Conservation (phyloP, 345 rosid genomes). For the Populus nigra region DNA sequence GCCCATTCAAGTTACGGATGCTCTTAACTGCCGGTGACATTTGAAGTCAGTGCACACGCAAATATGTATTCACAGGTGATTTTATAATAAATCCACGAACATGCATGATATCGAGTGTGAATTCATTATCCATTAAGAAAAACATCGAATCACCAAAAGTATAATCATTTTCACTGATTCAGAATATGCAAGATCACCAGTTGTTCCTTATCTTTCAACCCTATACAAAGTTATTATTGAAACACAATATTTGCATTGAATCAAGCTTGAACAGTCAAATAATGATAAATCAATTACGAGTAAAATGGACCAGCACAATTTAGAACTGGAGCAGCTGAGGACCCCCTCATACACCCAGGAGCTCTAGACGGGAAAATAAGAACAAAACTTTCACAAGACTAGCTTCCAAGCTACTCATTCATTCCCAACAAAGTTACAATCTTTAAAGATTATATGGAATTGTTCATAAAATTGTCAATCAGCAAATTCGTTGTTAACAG, state of each 20-base stretch:
- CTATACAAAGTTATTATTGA: neutral
- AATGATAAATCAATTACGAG: neutral
- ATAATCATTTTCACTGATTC: neutral
- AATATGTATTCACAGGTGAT: neutral
- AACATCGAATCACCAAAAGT: neutral
- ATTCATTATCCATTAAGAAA: neutral
- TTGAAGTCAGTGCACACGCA: conserved; percentile 2
- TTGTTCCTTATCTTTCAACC: neutral
- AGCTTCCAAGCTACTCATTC: neutral
- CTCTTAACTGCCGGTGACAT: conserved; percentile 65
- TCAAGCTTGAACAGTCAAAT: neutral
- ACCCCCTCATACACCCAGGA: neutral
- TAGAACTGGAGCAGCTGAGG: neutral
- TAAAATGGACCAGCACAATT: neutral
- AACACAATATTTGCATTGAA: neutral
- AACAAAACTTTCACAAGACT: neutral
- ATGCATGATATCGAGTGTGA: neutral
- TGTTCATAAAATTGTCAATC: neutral
- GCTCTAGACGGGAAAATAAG: neutral
- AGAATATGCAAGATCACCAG: neutral
- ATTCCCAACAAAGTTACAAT: neutral
- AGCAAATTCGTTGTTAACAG: neutral
- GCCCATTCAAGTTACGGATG: conserved; percentile 83
- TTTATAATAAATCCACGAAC: neutral
- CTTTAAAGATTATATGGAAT: neutral